Base-by-base conservation (phyloP, 176 grass and related monocot genomes). In the Thinopyrum elongatum region DNA sequence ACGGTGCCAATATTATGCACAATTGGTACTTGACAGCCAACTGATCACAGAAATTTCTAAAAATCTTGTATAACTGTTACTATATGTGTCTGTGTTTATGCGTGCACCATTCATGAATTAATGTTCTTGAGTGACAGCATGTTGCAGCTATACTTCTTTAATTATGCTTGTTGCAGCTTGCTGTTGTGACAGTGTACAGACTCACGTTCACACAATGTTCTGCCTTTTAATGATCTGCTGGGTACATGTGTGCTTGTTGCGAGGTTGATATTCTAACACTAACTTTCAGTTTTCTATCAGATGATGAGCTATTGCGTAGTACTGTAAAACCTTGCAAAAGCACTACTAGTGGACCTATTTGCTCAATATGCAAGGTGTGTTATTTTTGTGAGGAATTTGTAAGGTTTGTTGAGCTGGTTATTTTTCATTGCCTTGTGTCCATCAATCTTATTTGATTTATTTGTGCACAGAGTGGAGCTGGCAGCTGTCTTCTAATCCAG, bases 281-380 rank as follows among this genome's bases (percentile, higher is more conserved):
- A 38, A n/a, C 21, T 77, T 83, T 62, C 25, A 69, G 2, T 69
- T 55, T 88, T 80, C 15, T 88, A 34, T 39, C 64, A 90, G 82
- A 88, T 87, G 74, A 88, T 63, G 73, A 82, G 36, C 88, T 91
- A 47, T 88, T 86, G 65, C 75, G 78, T 16, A 76, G 80, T 53
- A 80, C 69, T 90, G 13, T 80, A 49, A 83, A 84, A 44, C 77
- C 75, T 86, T 65, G 46, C 42, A 77, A 82, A 69, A 39, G 16
- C 71, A 4, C 34, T 75, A 81, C 61, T 36, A 26, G 5, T 77
- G 87, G 90, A 69, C 85, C 86, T 31, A 77, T 75, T 70, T 95
- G 93, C 59, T 68, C 12, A 23, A 76, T 95, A 76, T 95, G 93
- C 30, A 78, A 87, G 93, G 92, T 94, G 35, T 65, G 79, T 7